A percentile compares a stretch with the other conserved stretches of the same genome.
Conservation (phyloP, 495 filamentous ascomycete genomes). For the Talaromyces thailandensis region DNA sequence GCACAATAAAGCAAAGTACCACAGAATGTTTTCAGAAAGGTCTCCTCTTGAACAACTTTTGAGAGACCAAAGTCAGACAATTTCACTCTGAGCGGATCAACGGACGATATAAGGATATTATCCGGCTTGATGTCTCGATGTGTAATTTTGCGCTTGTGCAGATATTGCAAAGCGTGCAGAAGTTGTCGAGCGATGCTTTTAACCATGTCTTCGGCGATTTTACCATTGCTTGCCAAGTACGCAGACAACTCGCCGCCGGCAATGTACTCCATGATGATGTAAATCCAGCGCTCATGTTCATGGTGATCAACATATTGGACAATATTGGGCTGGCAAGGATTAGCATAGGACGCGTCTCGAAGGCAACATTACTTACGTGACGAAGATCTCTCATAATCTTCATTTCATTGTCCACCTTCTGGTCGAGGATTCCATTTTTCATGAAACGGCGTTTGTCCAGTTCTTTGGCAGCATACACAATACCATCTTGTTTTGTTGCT, state of each 20-base stretch:
- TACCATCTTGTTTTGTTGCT: constrained; percentile 68
- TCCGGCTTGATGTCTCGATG: constrained; percentile 98
- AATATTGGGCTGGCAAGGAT: constrained; percentile 62
- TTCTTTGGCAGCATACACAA: constrained; percentile 81
- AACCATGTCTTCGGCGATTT: constrained; percentile 58
- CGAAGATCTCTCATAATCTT: constrained; percentile 76
- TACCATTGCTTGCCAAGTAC: constrained; percentile 49
- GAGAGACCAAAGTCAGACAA: constrained; percentile 94
- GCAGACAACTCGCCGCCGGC: constrained; percentile 72
- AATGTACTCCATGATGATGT: constrained; percentile 97
- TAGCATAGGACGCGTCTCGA: not conserved
- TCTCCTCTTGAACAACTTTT: constrained; percentile 82
- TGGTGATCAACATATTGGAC: constrained; percentile 82
- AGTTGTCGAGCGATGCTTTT: constrained; percentile 68
- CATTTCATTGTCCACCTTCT: constrained; percentile 91
- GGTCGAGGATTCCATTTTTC: constrained; percentile 75
- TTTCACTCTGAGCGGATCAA: constrained; percentile 72
- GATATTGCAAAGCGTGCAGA: constrained; percentile 72
- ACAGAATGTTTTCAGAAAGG: constrained; percentile 92
- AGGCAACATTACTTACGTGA: constrained; percentile 52
- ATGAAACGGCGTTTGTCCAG: constrained; percentile 83
- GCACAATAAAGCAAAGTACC: constrained; percentile 94
- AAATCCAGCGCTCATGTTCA: constrained; percentile 66
- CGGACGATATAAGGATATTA: constrained; percentile 76
- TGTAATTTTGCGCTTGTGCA: constrained; percentile 79